Percentiles rank a stretch among this genome's conserved stretches.
Evolutionary conservation across 2,329 filamentous ascomycete species (phyloP).

Genomic region (Pseudophaeomoniella oleicola): DNA sequence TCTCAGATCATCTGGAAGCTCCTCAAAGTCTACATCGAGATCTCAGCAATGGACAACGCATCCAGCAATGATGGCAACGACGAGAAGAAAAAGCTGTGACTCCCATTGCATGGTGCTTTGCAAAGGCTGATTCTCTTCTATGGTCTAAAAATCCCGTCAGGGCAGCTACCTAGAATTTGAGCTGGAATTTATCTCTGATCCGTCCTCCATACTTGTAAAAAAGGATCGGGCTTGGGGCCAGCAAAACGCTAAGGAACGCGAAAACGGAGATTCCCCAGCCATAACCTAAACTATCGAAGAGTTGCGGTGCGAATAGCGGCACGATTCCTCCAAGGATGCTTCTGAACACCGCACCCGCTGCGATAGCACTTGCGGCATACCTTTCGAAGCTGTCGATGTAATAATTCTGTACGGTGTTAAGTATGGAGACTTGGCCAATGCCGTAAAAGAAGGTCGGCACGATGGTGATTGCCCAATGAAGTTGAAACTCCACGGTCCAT

Average conservation of each 20-base stretch:
- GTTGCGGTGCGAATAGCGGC: constrained; percentile 30
- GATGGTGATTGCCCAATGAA: constrained; percentile 31
- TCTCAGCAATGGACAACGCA: not conserved
- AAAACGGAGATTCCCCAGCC: constrained; percentile 30
- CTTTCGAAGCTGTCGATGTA: constrained; percentile 26
- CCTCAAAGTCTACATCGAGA: constrained; percentile 7
- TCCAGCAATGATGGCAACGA: too few species aligned
- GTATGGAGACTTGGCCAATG: constrained; percentile 36
- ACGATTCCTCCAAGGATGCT: constrained; percentile 34
- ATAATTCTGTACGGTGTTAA: constrained; percentile 37
- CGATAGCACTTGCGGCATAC: constrained; percentile 32
- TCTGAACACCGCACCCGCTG: constrained; percentile 29
- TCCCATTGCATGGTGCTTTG: too few species aligned
- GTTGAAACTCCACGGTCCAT: constrained; percentile 27
- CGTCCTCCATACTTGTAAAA: constrained; percentile 33
- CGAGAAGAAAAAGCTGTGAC: not conserved
- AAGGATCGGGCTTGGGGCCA: constrained; percentile 34
- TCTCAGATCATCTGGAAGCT: constrained; percentile 27
- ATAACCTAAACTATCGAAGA: constrained; percentile 22
- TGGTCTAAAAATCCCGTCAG: not conserved
- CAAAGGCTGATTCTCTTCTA: too few species aligned
- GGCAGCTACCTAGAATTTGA: constrained; percentile 14
- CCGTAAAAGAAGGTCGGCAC: constrained; percentile 30
- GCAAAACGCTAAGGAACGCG: constrained; percentile 27
- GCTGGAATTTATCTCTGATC: constrained; percentile 30